Base-by-base conservation (phyloP, 805 yeast genomes). In the Starmera quercuum region DNA sequence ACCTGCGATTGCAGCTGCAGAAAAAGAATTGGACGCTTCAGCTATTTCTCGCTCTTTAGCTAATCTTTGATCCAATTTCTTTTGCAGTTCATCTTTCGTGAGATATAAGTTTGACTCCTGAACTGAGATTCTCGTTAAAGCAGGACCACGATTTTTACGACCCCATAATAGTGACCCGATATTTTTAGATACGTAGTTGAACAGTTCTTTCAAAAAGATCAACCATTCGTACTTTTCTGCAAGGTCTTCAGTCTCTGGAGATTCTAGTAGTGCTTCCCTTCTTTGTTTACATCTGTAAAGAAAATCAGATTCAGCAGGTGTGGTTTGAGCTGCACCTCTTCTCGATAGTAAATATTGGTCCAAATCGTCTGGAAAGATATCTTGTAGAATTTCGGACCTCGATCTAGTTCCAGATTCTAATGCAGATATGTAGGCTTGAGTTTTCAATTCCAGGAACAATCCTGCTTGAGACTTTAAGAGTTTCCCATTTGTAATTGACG, bases 351-450 rank as follows among this genome's bases (percentile, higher is more conserved):
- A 41, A 13, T 40, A 45, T 11, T 50, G 46, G 4, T 73, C 77
- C 47, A 87, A 47, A 44, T 77, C 67, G 5, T 57, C 57, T 0
- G 97, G 94, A 45, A 90, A 83, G 30, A 88, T 69, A 45, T 78
- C 84, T 34, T 82, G 76, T 42, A 88, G 61, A 9, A 85, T 71
- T 29, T 80, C 88, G 36, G 68, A 70, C 40, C 74, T 70, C 2
- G 82, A 62, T 43, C 82, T 64, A 34, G 75, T 66, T 11, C 64
- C 66, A 1, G 78, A 67, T 49, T 81, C 84, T 39, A 88, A 57
- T 0, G 95, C 95, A 1, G 96, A 80, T 15, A 92, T 87, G 51
- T 77, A 92, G 0, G 96, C 95, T 57, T 92, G 98, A 0, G 98
- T 92, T 54, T 92, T 92, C 53, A 92, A 68, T 45, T 92, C 97